Conservation (phyloP, 176 grass and related monocot genomes). For the Oryza coarctata region DNA sequence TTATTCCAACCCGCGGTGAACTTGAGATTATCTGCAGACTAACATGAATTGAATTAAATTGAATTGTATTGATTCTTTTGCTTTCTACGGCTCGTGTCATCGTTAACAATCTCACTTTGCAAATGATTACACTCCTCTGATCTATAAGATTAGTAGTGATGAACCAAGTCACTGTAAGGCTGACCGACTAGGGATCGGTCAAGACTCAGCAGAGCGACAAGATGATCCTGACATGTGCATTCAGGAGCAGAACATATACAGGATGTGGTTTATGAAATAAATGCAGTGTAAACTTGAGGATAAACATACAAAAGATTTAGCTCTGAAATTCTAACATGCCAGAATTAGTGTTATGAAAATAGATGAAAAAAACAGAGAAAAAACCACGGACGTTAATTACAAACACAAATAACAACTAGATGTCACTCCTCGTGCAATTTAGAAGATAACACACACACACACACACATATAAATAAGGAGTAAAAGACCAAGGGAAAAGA, state of each 20-base stretch:
- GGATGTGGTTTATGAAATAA: slow-evolving; percentile 13
- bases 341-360: not conserved
- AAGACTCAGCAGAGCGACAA: not conserved
- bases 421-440: no score
- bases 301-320: not conserved
- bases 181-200: not conserved
- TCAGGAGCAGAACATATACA: not conserved
- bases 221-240: not conserved
- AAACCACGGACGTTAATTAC: no score
- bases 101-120: not conserved
- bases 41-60: not conserved
- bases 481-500: not conserved
- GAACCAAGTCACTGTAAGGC: not conserved
- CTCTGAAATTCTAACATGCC: not conserved
- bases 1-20: not conserved
- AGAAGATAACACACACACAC: no score
- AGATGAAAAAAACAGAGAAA: no score
- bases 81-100: not conserved
- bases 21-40: not conserved
- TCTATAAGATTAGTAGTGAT: not conserved
- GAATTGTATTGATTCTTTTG: slow-evolving; percentile 12
- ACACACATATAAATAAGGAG: no score
- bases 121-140: not conserved
- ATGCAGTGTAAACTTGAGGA: slow-evolving; percentile 3
- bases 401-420: no score